Evolutionary conservation across 1,139 yeast genomes (phyloP).

Genomic region (Hyphopichia burtonii): DNA sequence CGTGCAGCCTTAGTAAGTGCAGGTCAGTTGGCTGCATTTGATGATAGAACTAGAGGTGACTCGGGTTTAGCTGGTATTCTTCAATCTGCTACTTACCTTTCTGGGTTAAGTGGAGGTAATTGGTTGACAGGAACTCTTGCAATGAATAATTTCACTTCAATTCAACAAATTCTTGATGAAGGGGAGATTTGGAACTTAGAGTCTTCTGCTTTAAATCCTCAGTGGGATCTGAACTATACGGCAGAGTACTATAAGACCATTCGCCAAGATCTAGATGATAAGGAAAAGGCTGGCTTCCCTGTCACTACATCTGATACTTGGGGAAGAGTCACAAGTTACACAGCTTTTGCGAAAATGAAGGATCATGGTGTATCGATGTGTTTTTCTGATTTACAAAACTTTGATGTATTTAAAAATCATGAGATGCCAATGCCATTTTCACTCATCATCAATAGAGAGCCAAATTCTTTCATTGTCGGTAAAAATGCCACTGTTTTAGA

Average conservation of each 20-base stretch:
- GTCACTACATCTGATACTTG: constrained; percentile 84
- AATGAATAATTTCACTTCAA: constrained; percentile 76
- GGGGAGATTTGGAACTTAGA: constrained; percentile 68
- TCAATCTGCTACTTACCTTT: constrained; percentile 69
- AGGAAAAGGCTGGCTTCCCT: constrained; percentile 75
- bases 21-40: constrained; percentile 41
- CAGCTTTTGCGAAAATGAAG: constrained; percentile 59
- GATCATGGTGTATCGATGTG: constrained; percentile 64
- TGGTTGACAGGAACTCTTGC: constrained; percentile 83
- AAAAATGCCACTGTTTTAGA: constrained; percentile 78
- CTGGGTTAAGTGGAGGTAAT: constrained; percentile 84
- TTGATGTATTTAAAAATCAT: constrained; percentile 52
- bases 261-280: constrained; percentile 52
- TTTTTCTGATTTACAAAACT: constrained; percentile 60
- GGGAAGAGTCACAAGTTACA: constrained; percentile 84
- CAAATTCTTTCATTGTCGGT: constrained; percentile 55
- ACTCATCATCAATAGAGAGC: constrained; percentile 76
- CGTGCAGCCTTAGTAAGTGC: constrained; percentile 49
- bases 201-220: constrained; percentile 56
- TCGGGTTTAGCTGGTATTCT: constrained; percentile 75
- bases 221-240: constrained; percentile 69
- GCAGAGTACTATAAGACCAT: constrained; percentile 56
- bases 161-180: constrained; percentile 54
- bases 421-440: constrained; percentile 84
- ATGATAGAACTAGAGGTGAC: constrained; percentile 24